phyloP scores from a whole-genome alignment of 176 grass and related monocot genomes.

The Carex littledalei region DNA sequence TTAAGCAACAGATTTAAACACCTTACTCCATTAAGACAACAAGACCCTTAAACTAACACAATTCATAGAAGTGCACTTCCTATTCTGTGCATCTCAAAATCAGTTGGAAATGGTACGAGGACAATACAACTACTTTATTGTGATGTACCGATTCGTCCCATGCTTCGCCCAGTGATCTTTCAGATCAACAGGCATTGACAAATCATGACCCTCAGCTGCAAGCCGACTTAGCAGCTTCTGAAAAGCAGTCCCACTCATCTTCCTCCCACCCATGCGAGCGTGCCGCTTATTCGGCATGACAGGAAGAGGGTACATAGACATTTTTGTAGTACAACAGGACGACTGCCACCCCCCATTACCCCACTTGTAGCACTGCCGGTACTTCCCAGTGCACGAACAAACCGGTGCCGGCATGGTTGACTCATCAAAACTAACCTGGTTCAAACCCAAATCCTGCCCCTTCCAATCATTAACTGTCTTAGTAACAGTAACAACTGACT shows the following conservation, averaged over 20 bases:
- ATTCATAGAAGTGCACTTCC: constrained; percentile 13
- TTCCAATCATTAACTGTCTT: constrained; percentile 64
- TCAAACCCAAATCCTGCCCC: constrained; percentile 66
- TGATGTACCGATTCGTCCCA: constrained; percentile 86
- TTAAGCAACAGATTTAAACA: not conserved
- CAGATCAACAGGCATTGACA: constrained; percentile 60
- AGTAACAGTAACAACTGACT: constrained; percentile 32
- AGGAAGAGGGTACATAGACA: constrained; percentile 77
- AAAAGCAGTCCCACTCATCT: constrained; percentile 86
- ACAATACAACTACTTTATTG: constrained; percentile 43
- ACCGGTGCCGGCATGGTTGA: constrained; percentile 64
- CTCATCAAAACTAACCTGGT: constrained; percentile 63
- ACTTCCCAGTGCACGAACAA: constrained; percentile 71
- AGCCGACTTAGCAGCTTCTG: constrained; percentile 78
- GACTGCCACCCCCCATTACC: constrained; percentile 88
- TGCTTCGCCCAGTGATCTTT: constrained; percentile 96
- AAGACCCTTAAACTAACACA: constrained; percentile 2
- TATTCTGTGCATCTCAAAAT: constrained; percentile 9
- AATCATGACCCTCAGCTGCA: constrained; percentile 75
- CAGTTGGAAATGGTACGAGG: not conserved
- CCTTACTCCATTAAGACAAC: not conserved
- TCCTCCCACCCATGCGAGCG: constrained; percentile 73
- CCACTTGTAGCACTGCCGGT: constrained; percentile 79
- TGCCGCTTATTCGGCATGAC: constrained; percentile 89
- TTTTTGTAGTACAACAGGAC: constrained; percentile 75